These are phyloP conservation scores for Alternaria tenuissima DNA, from an alignment of 2,329 filamentous ascomycete genomes.

Conservation along the genomic window DNA sequence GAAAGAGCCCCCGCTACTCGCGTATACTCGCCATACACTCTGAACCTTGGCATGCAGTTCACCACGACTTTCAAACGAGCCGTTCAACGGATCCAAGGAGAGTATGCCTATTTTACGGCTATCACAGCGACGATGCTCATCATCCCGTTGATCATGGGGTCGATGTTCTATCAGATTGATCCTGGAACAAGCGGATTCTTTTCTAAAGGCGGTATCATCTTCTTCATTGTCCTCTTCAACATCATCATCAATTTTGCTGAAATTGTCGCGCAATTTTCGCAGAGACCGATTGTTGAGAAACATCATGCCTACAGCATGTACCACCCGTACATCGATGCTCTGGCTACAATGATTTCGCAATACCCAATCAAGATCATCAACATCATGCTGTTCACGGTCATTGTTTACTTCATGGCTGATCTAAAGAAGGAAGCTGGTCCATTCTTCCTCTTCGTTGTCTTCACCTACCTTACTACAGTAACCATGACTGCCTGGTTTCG, in stretches of 20 bases:
- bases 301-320: slow-evolving; percentile 84
- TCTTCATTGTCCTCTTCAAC: slow-evolving; percentile 84
- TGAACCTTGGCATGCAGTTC: neutral
- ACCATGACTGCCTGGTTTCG: neutral
- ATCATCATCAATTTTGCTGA: slow-evolving; percentile 76
- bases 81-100: neutral
- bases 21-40: neutral
- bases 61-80: neutral
- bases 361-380: slow-evolving; percentile 56
- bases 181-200: neutral
- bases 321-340: slow-evolving; percentile 81
- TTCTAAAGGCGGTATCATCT: slow-evolving; percentile 63
- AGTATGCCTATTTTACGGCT: neutral
- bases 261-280: slow-evolving; percentile 48
- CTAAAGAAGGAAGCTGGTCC: slow-evolving; percentile 47
- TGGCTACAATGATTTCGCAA: slow-evolving; percentile 55
- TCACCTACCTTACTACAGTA: slow-evolving; percentile 19
- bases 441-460: slow-evolving; percentile 55
- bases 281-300: slow-evolving; percentile 89
- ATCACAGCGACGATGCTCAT: slow-evolving; percentile 27
- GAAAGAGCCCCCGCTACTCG: neutral
- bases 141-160: slow-evolving; percentile 77
- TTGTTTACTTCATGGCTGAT: slow-evolving; percentile 56
- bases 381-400: slow-evolving; percentile 50
- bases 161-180: slow-evolving; percentile 73